Conservation (phyloP, 148 eudicot genomes). For the Drosera capensis region DNA sequence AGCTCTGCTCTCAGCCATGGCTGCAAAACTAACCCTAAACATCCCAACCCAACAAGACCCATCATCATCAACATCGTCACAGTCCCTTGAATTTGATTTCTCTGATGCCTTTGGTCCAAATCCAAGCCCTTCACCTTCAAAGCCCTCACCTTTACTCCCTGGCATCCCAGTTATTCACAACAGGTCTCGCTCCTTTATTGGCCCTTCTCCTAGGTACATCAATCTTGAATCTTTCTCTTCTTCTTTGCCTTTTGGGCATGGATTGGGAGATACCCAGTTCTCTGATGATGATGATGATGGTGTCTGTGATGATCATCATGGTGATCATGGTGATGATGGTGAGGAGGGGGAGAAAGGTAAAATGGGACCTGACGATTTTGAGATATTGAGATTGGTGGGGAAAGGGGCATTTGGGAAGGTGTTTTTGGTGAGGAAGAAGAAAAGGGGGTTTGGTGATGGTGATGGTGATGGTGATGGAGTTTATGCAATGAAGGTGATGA, state of each 20-base stretch:
- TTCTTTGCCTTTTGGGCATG: conserved; percentile 18
- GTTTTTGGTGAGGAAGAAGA: too few relatives aligned
- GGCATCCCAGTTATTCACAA: conserved; percentile 52
- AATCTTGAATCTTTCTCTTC: conserved; percentile 23
- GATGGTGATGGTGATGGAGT: too few relatives aligned
- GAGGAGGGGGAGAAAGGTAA: conserved; percentile 70
- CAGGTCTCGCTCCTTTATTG: conserved; percentile 71
- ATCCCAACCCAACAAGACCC: conserved; percentile 52
- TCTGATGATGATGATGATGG: conserved; percentile 21
- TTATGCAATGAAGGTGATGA: too few relatives aligned
- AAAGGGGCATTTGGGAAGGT: too few relatives aligned
- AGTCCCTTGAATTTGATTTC: conserved; percentile 41
- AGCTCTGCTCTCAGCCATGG: too few relatives aligned
- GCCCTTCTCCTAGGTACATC: conserved; percentile 58
- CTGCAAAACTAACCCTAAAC: too few relatives aligned
- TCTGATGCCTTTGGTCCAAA: conserved; percentile 46
- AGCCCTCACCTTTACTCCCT: conserved; percentile 3
- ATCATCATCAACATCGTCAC: conserved; percentile 29
- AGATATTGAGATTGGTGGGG: too few relatives aligned
- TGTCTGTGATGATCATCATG: too few relatives aligned
- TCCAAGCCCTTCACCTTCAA: conserved; percentile 22
- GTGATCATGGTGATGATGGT: conserved; percentile 84
- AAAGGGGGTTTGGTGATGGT: too few relatives aligned
- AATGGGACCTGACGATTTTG: too few relatives aligned
- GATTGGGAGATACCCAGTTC: conserved; percentile 21